Base-by-base conservation (phyloP, 257 asterid species). In the Apocynum venetum region DNA sequence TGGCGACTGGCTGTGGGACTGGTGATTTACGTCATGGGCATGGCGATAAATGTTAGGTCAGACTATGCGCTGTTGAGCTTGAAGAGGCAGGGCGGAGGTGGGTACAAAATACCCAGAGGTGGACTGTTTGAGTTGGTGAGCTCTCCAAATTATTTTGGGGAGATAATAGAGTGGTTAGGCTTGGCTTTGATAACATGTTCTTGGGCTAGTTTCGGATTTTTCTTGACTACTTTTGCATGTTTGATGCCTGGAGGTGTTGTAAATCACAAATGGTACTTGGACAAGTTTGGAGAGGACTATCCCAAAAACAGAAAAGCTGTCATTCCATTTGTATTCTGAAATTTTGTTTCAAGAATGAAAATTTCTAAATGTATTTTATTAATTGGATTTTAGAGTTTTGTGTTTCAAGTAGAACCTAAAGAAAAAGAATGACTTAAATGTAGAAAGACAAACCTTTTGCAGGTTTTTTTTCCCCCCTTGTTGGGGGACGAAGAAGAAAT, bases 71-170 rank as follows among this genome's bases (percentile, higher is more conserved):
- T 90, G 79, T 20, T 89, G 85, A 91, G 90, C 75, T 72, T 91
- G 79, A 93, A 89, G 75, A 71, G 77, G 1, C 77, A 82, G 5
- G 96, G 91, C 5, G 51, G 35, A 20, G 35, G 85, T 60, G 91
- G 92, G 47, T 91, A 91, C 59, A 91, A 77, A 85, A 80, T 88
- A n/a, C 94, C 94, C 0, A 82, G 57, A 76, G 97, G 94, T 61
- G 93, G 97, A 82, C 74, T 80, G 53, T 91, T 90, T 80, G 96
- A 90, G 83, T 74, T 82, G 84, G 86, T 93, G 38, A 91, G 94
- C 11, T 89, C 96, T 20, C 97, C 98, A 2, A 93, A 90, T 82
- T 93, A 93, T 79, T 85, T 89, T 6, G 96, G 98, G 46, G 97
- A 93, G 89, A 86, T 90, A 12, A 2, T 91, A 81, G 97, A 93